These are phyloP conservation scores for Chrysosphaeria jannelii DNA, from an alignment of 2,329 filamentous ascomycete species.

Conservation along the genomic window DNA sequence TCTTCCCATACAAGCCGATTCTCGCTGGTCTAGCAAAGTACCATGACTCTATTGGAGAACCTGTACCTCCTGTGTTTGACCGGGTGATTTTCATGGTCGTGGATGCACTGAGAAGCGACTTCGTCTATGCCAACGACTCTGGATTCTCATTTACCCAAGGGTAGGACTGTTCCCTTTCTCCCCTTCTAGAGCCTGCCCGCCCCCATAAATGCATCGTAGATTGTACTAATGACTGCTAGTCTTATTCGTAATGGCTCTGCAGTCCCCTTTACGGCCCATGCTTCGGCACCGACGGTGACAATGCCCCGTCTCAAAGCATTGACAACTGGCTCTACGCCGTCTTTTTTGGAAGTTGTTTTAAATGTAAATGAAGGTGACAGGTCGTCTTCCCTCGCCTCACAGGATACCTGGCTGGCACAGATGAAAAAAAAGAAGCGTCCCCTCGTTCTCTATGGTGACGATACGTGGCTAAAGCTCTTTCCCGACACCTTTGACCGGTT, in stretches of 20 bases:
- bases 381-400: conserved; percentile 54
- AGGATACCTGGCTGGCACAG: conserved; percentile 92
- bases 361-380: conserved; percentile 91
- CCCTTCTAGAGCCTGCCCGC: neutral
- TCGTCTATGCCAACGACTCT: conserved; percentile 57
- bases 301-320: conserved; percentile 96
- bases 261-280: conserved; percentile 82
- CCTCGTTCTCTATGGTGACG: conserved; percentile 84
- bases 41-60: conserved; percentile 21
- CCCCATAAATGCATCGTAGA: too few species aligned
- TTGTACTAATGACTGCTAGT: too few species aligned
- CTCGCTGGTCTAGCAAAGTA: conserved; percentile 56
- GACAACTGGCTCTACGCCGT: conserved; percentile 92
- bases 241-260: conserved; percentile 61
- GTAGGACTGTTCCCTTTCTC: conserved; percentile 15
- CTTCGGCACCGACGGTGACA: conserved; percentile 86
- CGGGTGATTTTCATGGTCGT: conserved; percentile 93
- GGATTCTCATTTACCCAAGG: conserved; percentile 72
- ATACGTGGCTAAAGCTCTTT: conserved; percentile 95
- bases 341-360: conserved; percentile 84
- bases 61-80: conserved; percentile 46
- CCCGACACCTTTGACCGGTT: conserved; percentile 59
- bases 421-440: conserved; percentile 50
- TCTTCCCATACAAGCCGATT: conserved; percentile 94
- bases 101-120: conserved; percentile 80